Evolutionary conservation across 2,329 filamentous ascomycete species (phyloP), one percentile per base, ranked within the genome.

Genomic region (Sordariomycetes sp.): DNA sequence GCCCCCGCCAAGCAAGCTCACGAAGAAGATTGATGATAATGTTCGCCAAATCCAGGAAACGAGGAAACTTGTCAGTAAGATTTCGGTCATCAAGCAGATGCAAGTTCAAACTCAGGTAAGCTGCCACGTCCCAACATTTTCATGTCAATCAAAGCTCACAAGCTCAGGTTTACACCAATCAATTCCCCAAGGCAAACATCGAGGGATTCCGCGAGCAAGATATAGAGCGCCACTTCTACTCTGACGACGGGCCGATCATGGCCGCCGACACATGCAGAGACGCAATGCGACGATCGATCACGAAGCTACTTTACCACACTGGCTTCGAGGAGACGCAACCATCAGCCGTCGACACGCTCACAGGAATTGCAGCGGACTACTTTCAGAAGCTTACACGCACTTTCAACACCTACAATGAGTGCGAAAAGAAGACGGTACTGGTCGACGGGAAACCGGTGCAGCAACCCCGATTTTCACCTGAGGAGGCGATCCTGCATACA

Each of bases 71-170:
- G 94, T 87, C 49, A 87, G 87, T 9, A 98, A 96, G 61, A 94
- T 98, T 54, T 82, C 86, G 32, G 86, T 98, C 41, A 92, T 98
- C 54, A 98, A 96, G 64, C 92, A 98, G 63, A 98, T 98, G 92
- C 92, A 98, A 61, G 77, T 96, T 35, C 92, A 98, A 57, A 86
- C 87, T 33, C 92, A 95, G 73, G 85, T 86, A 74, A 53, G 65
- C 12, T 8, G 20, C 18, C 3, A 16, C 19, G 10, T 14, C 15
- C 8, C n/a, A 29, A 19, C 9, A n/a, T 18, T 6, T 34, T 9
- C n/a, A n/a, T n/a, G n/a, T n/a, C n/a, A n/a, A n/a, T n/a, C 20
- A 27, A 14, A 28, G 12, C 23, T 32, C 28, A 31, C 18, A 35
- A 9, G 27, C 21, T 25, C 21, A 92, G 83, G 84, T 94, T 53